Conservation (phyloP, 2,329 filamentous ascomycete species). For the Claviceps maximensis region DNA sequence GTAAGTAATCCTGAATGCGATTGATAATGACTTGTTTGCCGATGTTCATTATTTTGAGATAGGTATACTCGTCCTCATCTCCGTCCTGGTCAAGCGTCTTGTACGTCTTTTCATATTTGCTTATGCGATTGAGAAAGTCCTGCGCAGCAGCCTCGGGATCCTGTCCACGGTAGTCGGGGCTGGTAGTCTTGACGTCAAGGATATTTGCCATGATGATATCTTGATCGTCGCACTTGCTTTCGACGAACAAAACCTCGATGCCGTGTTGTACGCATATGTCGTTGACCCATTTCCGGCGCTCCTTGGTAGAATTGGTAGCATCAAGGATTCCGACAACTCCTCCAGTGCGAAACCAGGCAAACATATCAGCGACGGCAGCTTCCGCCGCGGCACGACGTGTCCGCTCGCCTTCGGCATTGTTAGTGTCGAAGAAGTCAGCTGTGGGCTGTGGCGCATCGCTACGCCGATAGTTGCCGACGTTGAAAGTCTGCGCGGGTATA, state of each 20-base stretch:
- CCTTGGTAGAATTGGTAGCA: conserved; percentile 91
- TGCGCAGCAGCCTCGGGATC: conserved; percentile 83
- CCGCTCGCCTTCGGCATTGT: conserved; percentile 81
- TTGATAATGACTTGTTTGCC: conserved; percentile 97
- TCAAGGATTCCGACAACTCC: conserved; percentile 90
- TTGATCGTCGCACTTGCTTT: conserved; percentile 94
- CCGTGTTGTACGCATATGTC: conserved; percentile 62
- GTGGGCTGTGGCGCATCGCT: conserved; percentile 78
- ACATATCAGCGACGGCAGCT: conserved; percentile 86
- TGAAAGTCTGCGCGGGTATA: conserved; percentile 88
- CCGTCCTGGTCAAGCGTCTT: conserved; percentile 71
- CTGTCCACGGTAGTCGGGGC: conserved; percentile 85
- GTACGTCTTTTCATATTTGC: conserved; percentile 96
- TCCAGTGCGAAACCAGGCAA: conserved; percentile 71
- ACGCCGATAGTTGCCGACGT: conserved; percentile 91
- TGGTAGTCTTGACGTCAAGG: conserved; percentile 90
- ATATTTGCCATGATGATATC: conserved; percentile 97
- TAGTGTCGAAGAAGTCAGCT: conserved; percentile 89
- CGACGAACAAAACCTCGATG: conserved; percentile 87
- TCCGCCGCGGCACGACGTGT: conserved; percentile 80
- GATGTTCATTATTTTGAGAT: conserved; percentile 94
- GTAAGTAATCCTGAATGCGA: conserved; percentile 89
- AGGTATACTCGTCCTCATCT: conserved; percentile 78
- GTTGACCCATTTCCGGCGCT: conserved; percentile 79
- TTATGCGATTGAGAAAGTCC: conserved; percentile 88